Evolutionary conservation across 2,329 filamentous ascomycete genomes (phyloP).

Genomic region (Cercospora berteroae): DNA sequence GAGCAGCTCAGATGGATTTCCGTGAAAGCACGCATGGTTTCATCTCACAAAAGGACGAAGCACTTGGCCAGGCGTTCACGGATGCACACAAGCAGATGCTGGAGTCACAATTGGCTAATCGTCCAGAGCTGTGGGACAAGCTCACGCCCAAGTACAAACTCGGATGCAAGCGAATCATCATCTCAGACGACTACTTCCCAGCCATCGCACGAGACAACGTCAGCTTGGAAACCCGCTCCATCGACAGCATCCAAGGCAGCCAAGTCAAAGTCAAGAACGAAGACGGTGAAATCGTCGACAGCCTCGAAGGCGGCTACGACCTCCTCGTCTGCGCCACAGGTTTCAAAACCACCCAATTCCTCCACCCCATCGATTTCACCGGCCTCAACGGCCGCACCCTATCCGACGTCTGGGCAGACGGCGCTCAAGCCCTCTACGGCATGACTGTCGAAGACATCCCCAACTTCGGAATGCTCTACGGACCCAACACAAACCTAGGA

Average conservation of each 20-base stretch:
- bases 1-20: conserved; percentile 55
- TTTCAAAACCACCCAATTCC: conserved; percentile 59
- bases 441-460: conserved; percentile 51
- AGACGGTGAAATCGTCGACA: conserved; percentile 19
- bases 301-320: conserved; percentile 46
- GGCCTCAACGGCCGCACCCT: conserved; percentile 48
- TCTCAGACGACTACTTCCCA: conserved; percentile 57
- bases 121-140: conserved; percentile 53
- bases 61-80: conserved; percentile 43
- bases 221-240: conserved; percentile 51
- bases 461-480: conserved; percentile 59
- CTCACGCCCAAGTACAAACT: conserved; percentile 55
- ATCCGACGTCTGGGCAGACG: conserved; percentile 54
- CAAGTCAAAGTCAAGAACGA: conserved; percentile 50
- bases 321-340: conserved; percentile 59
- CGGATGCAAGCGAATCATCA: conserved; percentile 57
- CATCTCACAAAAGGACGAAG: conserved; percentile 44
- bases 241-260: conserved; percentile 47
- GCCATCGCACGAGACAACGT: conserved; percentile 51
- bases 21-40: conserved; percentile 51
- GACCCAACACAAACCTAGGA: conserved; percentile 55
- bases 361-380: conserved; percentile 56
- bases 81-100: conserved; percentile 42
- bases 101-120: conserved; percentile 47
- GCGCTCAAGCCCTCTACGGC: conserved; percentile 53